Evolutionary conservation across 2,329 filamentous ascomycete genomes (phyloP), one percentile per base, ranked within the genome.

Genomic region (Colletotrichum plurivorum): DNA sequence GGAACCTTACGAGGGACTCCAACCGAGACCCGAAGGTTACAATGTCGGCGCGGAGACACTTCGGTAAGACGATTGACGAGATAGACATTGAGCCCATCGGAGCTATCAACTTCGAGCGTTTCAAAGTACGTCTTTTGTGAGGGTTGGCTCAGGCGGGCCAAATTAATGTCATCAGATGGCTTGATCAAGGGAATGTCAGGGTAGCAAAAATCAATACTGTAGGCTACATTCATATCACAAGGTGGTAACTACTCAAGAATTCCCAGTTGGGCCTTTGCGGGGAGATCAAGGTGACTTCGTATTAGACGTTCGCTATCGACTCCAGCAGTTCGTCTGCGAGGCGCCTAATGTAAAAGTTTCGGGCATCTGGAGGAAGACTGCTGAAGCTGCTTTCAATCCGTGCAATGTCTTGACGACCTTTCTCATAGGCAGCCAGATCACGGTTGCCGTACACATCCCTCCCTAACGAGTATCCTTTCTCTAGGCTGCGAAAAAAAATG

Each of bases 391-490:
- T 89, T 0, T 83, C 80, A 27, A 97, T 90, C 73, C 88, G 91
- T 52, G 88, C 85, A 6, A 97, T 80, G 74, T 95, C 93, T 71
- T 88, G 86, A 60, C 94, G 86, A 0, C 92, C 93, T 74, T 93
- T 94, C 77, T 97, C 94, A 76, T 97, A 97, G 1, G 92, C 92
- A 46, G 92, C 91, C 57, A 97, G 79, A 78, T 97, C 95, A 46
- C 94, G 86, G 76, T 97, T 97, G 1, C 93, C 94, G 76, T 97
- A 97, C 0, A 97, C 92, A 77, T 97, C 94, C 72, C 90, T 88
- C 1, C 94, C 94, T 1, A 86, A 78, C 1, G 93, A 90, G 77
- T 96, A 96, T 1, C 88, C 89, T 3, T 78, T 82, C 3, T 89
- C 82, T 10, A 96, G 83, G 70, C 90, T 91, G 51, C 90, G 89